Percentiles rank a stretch among this genome's conserved stretches.
Evolutionary conservation across 805 yeast genomes (phyloP).

Genomic region (Maudiozyma serrabonitensis): DNA sequence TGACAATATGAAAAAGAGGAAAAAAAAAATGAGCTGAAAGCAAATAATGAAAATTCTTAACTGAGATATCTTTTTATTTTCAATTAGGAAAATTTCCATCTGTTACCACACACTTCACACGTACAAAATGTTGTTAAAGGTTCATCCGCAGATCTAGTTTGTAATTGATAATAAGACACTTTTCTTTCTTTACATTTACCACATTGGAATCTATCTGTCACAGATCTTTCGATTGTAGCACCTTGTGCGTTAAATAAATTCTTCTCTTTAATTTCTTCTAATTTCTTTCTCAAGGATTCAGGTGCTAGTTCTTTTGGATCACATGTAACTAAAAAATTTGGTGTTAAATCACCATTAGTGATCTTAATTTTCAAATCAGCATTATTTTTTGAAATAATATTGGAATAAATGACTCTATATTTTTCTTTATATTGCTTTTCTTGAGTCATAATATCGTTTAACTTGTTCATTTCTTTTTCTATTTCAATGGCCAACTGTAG

Average conservation of each 20-base stretch:
- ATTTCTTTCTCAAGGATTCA: conserved; percentile 73
- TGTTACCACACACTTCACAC: conserved; percentile 92
- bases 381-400: conserved; percentile 79
- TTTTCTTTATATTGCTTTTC: conserved; percentile 60
- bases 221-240: conserved; percentile 90
- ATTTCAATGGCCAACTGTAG: conserved; percentile 57
- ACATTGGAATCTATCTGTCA: conserved; percentile 92
- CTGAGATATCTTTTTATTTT: background rate
- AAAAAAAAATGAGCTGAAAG: background rate
- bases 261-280: conserved; percentile 76
- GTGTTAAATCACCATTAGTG: conserved; percentile 53
- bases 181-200: conserved; percentile 97
- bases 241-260: conserved; percentile 96
- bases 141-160: conserved; percentile 97
- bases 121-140: conserved; percentile 97
- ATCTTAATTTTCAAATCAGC: conserved; percentile 71
- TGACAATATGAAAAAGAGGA: background rate
- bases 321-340: conserved; percentile 66
- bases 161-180: conserved; percentile 95
- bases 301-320: conserved; percentile 94
- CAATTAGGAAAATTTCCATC: conserved; percentile 86
- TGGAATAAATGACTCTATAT: conserved; percentile 78
- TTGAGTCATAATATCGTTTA: conserved; percentile 46
- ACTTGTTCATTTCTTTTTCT: conserved; percentile 59
- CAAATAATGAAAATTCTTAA: background rate